Evolutionary conservation across 2,329 filamentous ascomycete species (phyloP).

Genomic region (Fusarium xylarioides): DNA sequence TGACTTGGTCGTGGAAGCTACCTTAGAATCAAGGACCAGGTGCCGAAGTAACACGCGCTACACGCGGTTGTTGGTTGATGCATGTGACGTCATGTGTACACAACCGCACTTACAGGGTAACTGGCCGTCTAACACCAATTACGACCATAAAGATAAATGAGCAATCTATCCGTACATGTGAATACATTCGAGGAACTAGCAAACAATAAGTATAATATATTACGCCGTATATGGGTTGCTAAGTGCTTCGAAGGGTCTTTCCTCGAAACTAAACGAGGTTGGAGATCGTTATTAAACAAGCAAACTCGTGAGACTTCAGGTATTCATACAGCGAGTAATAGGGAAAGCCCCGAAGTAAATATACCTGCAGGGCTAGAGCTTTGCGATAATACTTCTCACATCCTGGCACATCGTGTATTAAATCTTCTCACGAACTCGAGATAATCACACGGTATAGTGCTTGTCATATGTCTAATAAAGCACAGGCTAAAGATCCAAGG

Average conservation of each 20-base stretch:
- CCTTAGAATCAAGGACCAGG: background rate
- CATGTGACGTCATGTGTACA: slow-evolving; percentile 14
- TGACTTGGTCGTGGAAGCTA: background rate
- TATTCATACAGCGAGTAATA: background rate
- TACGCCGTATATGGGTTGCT: background rate
- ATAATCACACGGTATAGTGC: too few relatives aligned
- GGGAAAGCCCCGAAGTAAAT: background rate
- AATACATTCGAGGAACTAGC: background rate
- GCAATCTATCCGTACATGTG: background rate
- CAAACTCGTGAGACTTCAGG: background rate
- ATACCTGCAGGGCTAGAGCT: background rate
- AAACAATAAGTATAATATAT: background rate
- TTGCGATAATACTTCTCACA: background rate
- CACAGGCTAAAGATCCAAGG: background rate
- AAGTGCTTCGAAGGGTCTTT: background rate
- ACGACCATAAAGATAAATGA: background rate
- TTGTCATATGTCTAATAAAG: background rate
- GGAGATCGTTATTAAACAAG: too few relatives aligned
- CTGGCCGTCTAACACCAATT: background rate
- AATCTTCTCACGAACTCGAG: background rate
- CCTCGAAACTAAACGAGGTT: background rate
- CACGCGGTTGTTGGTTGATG: slow-evolving; percentile 6
- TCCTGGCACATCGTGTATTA: background rate
- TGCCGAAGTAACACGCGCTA: slow-evolving; percentile 11
- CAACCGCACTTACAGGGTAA: background rate